Evolutionary conservation across 352 stramenopile species (phyloP).

Genomic region (Phytophthora pseudosyringae): DNA sequence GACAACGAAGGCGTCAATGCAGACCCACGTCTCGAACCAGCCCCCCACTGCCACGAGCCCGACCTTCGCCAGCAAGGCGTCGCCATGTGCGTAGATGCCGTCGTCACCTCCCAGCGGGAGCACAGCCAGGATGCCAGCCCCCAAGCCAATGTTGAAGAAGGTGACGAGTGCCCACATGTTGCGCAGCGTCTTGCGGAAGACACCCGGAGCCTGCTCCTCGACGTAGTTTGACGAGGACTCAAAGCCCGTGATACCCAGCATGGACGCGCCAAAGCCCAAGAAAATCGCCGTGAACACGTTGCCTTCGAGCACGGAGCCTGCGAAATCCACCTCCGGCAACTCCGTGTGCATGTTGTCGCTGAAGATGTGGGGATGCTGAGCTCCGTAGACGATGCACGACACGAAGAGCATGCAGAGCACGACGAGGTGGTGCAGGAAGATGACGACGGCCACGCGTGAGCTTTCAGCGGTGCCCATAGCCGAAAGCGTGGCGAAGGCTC

Average conservation of each 20-base stretch:
- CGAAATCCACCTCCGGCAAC: slow-evolving; percentile 66
- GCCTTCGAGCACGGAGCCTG: slow-evolving; percentile 41
- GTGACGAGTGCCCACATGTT: slow-evolving; percentile 86
- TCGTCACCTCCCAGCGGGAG: slow-evolving; percentile 62
- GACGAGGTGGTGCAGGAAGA: slow-evolving; percentile 80
- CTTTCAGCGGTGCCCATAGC: slow-evolving; percentile 84
- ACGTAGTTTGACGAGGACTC: slow-evolving; percentile 89
- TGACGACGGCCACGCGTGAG: slow-evolving; percentile 70
- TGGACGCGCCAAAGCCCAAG: slow-evolving; percentile 75
- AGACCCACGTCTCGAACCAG: slow-evolving; percentile 63
- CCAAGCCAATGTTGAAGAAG: slow-evolving; percentile 87
- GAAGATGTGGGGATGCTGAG: slow-evolving; percentile 64
- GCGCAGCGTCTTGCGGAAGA: slow-evolving; percentile 72
- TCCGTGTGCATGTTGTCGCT: slow-evolving; percentile 62
- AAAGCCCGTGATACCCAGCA: slow-evolving; percentile 91
- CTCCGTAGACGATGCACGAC: slow-evolving; percentile 56
- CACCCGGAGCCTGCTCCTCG: slow-evolving; percentile 77
- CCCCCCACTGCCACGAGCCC: slow-evolving; percentile 42
- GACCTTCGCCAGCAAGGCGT: slow-evolving; percentile 75
- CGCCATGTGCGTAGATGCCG: slow-evolving; percentile 54
- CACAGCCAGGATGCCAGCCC: slow-evolving; percentile 67
- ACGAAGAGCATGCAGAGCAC: slow-evolving; percentile 66
- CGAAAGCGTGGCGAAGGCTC: slow-evolving; percentile 77
- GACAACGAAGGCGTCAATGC: slow-evolving; percentile 89
- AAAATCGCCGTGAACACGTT: slow-evolving; percentile 59